Conservation (phyloP, 2,329 filamentous ascomycete species). For the Colletotrichum musae region DNA sequence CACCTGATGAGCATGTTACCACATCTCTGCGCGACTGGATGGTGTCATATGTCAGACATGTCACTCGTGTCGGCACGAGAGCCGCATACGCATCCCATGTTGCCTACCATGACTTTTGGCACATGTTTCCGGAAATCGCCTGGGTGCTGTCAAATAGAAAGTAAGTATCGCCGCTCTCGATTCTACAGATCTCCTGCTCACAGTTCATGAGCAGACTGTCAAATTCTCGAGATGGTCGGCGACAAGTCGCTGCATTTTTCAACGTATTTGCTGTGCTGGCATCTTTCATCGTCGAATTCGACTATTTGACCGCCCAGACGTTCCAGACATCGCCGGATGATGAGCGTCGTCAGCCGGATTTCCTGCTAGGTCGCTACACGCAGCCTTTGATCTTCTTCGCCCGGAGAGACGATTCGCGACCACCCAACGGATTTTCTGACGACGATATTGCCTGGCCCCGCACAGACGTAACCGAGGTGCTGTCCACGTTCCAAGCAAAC, state of each 20-base stretch:
- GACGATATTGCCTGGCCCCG: conserved; percentile 48
- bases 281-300: conserved; percentile 66
- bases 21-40: conserved; percentile 65
- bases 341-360: conserved; percentile 52
- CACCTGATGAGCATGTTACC: conserved; percentile 61
- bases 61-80: conserved; percentile 51
- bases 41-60: conserved; percentile 61
- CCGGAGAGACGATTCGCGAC: conserved; percentile 43
- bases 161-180: conserved; percentile 9
- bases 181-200: neutral
- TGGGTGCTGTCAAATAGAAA: conserved; percentile 50
- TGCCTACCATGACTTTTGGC: conserved; percentile 66
- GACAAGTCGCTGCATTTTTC: conserved; percentile 55
- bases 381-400: conserved; percentile 56
- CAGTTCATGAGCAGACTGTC: conserved; percentile 13
- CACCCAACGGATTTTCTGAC: conserved; percentile 33
- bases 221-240: conserved; percentile 40
- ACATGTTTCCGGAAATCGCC: conserved; percentile 65
- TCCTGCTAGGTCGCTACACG: conserved; percentile 63
- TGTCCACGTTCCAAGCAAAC: conserved; percentile 58
- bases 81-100: conserved; percentile 59
- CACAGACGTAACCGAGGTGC: conserved; percentile 50
- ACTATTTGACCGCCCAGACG: conserved; percentile 52
- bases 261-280: conserved; percentile 63
- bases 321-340: conserved; percentile 42